Evolutionary conservation across 2,329 filamentous ascomycete species (phyloP).

Genomic region (Ophidiomyces ophidiicola): DNA sequence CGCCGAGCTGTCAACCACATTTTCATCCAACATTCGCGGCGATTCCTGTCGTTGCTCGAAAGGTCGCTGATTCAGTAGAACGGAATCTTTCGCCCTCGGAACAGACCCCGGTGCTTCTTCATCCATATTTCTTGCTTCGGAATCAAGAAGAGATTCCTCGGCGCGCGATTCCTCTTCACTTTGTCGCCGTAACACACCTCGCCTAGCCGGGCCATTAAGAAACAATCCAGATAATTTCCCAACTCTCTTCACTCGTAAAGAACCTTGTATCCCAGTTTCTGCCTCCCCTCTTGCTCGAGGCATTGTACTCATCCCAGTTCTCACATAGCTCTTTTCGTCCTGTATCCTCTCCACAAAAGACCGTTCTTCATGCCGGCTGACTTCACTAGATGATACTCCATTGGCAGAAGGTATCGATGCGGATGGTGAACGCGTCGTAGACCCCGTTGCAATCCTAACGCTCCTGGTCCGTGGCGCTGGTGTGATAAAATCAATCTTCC

Average conservation of each 20-base stretch:
- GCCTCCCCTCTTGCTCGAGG: constrained; percentile 41
- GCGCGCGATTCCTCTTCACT: constrained; percentile 52
- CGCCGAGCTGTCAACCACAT: constrained; percentile 14
- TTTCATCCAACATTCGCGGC: constrained; percentile 17
- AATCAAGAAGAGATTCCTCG: constrained; percentile 12
- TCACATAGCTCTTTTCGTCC: constrained; percentile 19
- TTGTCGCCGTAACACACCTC: constrained; percentile 50
- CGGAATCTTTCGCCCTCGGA: neutral
- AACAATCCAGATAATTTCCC: constrained; percentile 66
- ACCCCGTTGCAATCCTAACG: constrained; percentile 30
- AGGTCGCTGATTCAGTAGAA: constrained; percentile 8
- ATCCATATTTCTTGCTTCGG: neutral
- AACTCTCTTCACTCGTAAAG: constrained; percentile 64
- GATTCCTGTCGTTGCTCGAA: constrained; percentile 9
- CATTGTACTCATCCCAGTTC: constrained; percentile 18
- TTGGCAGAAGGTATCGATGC: constrained; percentile 26
- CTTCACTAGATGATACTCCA: constrained; percentile 22
- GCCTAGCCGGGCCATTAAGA: constrained; percentile 64
- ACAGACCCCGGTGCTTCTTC: neutral
- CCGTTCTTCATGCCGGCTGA: constrained; percentile 25
- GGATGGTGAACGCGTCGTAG: constrained; percentile 30
- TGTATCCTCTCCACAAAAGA: constrained; percentile 20
- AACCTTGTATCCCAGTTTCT: constrained; percentile 55
- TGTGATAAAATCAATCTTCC: constrained; percentile 31
- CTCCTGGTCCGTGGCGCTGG: constrained; percentile 35